Conservation (phyloP, 495 filamentous ascomycete genomes). For the Hyphodiscus hymeniophilus region DNA sequence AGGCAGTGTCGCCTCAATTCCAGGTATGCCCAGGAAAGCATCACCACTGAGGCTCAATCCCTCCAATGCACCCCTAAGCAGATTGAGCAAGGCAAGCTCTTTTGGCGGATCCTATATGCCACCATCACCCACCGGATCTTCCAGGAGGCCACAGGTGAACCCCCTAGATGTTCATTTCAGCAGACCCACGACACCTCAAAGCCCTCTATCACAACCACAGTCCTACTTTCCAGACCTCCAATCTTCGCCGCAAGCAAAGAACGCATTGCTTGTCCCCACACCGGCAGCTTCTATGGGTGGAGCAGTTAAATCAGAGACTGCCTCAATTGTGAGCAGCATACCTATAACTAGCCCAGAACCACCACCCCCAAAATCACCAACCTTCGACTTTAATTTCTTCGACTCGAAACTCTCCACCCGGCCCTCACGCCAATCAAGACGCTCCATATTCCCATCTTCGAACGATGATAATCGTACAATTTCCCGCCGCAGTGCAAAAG, state of each 20-base stretch:
- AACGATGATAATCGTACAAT: background rate
- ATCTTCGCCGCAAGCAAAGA: conserved; percentile 8
- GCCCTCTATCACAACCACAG: background rate
- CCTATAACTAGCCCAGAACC: background rate
- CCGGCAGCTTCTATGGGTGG: background rate
- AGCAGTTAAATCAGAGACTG: conserved; percentile 8
- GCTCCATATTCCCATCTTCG: conserved; percentile 6
- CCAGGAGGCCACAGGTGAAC: conserved; percentile 5
- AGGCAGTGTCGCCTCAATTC: background rate
- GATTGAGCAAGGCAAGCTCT: conserved; percentile 1
- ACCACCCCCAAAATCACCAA: background rate
- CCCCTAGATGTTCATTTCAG: conserved; percentile 18
- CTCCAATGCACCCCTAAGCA: conserved; percentile 2
- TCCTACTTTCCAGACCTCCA: conserved; percentile 16
- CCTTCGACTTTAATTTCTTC: background rate
- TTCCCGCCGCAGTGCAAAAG: background rate
- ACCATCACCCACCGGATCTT: conserved; percentile 5
- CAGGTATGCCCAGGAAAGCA: conserved; percentile 3
- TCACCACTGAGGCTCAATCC: conserved; percentile 17
- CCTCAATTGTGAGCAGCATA: conserved; percentile 9
- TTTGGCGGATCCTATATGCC: conserved; percentile 14
- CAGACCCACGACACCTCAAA: conserved; percentile 7
- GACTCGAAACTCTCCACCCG: background rate
- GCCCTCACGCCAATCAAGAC: conserved; percentile 1
- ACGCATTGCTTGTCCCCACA: conserved; percentile 1